A percentile compares a stretch with the other conserved stretches of the same genome.
phyloP scores from a whole-genome alignment of 1,139 yeast genomes.

The Yamadazyma sp. region DNA sequence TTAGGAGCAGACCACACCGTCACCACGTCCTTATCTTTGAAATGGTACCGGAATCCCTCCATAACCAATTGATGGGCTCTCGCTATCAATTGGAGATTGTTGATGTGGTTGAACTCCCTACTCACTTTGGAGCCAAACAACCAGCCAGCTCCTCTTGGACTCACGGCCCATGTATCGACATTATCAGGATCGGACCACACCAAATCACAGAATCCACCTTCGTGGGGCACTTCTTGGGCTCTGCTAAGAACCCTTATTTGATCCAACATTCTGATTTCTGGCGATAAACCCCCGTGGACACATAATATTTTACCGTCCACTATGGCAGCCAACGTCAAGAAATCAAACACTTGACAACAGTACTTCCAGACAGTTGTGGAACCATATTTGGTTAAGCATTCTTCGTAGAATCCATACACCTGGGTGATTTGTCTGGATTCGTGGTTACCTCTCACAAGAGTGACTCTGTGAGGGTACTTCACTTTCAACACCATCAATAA shows the following conservation, averaged over 20 bases:
- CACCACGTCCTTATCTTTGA: conserved; percentile 90
- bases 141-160: conserved; percentile 99
- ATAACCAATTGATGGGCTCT: conserved; percentile 97
- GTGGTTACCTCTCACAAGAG: conserved; percentile 91
- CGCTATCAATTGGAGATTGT: conserved; percentile 83
- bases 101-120: conserved; percentile 89
- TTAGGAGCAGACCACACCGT: conserved; percentile 99
- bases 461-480: conserved; percentile 79
- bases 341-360: conserved; percentile 95
- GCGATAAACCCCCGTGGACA: conserved; percentile 97
- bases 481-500: conserved; percentile 88
- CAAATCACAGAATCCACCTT: conserved; percentile 96
- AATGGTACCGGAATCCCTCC: conserved; percentile 97
- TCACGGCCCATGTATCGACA: conserved; percentile 98
- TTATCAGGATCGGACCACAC: conserved; percentile 99
- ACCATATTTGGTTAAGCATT: conserved; percentile 88
- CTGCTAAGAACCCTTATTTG: conserved; percentile 91
- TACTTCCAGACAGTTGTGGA: conserved; percentile 98
- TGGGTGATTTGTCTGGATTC: conserved; percentile 95
- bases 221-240: conserved; percentile 99
- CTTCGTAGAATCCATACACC: conserved; percentile 91
- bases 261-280: conserved; percentile 94
- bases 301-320: conserved; percentile 91
- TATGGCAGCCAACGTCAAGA: conserved; percentile 88
- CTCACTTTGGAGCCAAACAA: conserved; percentile 91